Percentiles rank a stretch among this genome's conserved stretches.
phyloP scores from a whole-genome alignment of 495 filamentous ascomycete species.

The Glarea lozoyensis region DNA sequence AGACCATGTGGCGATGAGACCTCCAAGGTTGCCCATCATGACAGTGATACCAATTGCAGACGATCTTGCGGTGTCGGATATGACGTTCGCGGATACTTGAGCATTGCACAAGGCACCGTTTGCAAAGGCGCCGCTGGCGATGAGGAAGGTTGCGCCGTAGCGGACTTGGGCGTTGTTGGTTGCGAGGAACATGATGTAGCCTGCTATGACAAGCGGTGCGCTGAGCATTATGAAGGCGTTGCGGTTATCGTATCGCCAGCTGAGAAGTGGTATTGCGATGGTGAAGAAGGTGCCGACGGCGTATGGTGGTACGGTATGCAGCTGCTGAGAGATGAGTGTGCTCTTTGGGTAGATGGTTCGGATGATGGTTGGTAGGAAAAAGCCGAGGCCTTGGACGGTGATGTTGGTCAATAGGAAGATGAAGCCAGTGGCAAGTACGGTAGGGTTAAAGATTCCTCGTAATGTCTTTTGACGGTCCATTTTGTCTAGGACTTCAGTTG shows the following conservation, averaged over 20 bases:
- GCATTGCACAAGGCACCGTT: conserved; percentile 57
- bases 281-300: conserved; percentile 61
- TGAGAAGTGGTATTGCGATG: conserved; percentile 49
- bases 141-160: conserved; percentile 67
- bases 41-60: conserved; percentile 58
- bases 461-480: conserved; percentile 52
- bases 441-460: conserved; percentile 52
- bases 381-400: conserved; percentile 66
- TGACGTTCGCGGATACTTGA: conserved; percentile 58
- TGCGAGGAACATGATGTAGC: conserved; percentile 67
- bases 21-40: conserved; percentile 67
- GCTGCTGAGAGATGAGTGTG: conserved; percentile 48
- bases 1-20: conserved; percentile 61
- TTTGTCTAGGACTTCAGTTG: conserved; percentile 56
- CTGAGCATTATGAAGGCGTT: conserved; percentile 56
- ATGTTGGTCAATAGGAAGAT: conserved; percentile 65
- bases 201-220: conserved; percentile 50
- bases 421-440: conserved; percentile 55
- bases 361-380: conserved; percentile 68
- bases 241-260: conserved; percentile 46
- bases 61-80: conserved; percentile 59
- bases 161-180: conserved; percentile 39
- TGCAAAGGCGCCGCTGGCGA: conserved; percentile 59
- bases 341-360: conserved; percentile 53
- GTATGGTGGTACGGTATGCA: conserved; percentile 66